Base-by-base conservation (phyloP, 2,329 filamentous ascomycete species). In the Drechslerella stenobrocha region DNA sequence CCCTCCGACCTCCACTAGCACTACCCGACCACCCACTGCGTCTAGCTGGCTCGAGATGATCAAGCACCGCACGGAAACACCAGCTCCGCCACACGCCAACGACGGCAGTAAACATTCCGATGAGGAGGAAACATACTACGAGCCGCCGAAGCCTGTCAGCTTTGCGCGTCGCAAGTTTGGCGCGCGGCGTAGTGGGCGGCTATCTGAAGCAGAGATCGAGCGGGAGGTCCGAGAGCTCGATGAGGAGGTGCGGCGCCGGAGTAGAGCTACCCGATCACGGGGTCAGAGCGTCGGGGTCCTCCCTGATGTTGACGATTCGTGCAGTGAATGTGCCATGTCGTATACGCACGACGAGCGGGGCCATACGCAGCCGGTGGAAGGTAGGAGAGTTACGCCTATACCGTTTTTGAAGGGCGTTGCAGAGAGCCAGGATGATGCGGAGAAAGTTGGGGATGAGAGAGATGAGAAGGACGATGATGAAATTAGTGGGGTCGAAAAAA, bases 31-130 rank as follows among this genome's bases (percentile, higher is more conserved):
- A 15, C 55, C 63, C 4, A 67, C 63, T 9, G 63, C 63, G 9
- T 60, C 63, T 15, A 67, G 63, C 40, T 67, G 63, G 63, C 40
- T 60, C 22, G 63, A 67, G 26, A 67, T 67, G 63, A 35, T 60
- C 44, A 67, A 67, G 34, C 63, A 67, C 13, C 46, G 63, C 26
- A 67, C 55, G 8, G 55, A 67, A 42, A 67, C 63, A 30, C 63
- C 63, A 0, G 51, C 55, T 8, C 63, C 63, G 9, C 63, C 63
- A 8, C 63, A 67, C 15, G 50, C 63, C 9, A 55, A 42, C n/a
- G 52, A 52, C 24, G 46, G 52, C 18, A n/a, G n/a, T n/a, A n/a
- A n/a, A n/a, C n/a, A n/a, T n/a, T n/a, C n/a, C n/a, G n/a, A n/a
- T n/a, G n/a, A n/a, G n/a, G n/a, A n/a, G n/a, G 58, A 55, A 11